Evolutionary conservation across 2,329 filamentous ascomycete species (phyloP).

Genomic region (Aspergillus sp.): DNA sequence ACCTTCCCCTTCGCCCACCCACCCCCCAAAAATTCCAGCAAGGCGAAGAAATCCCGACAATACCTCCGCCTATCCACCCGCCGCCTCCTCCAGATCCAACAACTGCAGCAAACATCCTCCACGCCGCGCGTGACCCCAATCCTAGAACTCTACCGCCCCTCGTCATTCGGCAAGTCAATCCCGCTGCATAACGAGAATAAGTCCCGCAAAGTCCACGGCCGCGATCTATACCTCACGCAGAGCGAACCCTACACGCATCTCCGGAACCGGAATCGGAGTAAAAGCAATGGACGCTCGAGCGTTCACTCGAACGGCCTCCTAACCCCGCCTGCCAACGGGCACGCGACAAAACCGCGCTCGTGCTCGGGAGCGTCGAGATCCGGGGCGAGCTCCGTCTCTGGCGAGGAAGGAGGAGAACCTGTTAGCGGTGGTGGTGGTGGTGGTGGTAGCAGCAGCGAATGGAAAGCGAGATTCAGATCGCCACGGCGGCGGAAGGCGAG

Average conservation of each 20-base stretch:
- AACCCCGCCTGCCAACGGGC: background rate
- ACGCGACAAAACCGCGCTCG: background rate
- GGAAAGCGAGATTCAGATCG: background rate
- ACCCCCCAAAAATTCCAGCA: slow-evolving; percentile 26
- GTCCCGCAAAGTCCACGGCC: slow-evolving; percentile 17
- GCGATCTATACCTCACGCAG: slow-evolving; percentile 31
- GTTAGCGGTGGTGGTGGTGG: background rate
- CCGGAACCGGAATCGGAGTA: background rate
- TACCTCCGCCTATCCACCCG: slow-evolving; percentile 28
- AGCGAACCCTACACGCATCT: slow-evolving; percentile 25
- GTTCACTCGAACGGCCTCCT: too few species aligned
- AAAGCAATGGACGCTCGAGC: background rate
- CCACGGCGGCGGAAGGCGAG: background rate
- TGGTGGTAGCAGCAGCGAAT: background rate
- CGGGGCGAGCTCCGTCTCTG: background rate
- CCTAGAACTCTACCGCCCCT: slow-evolving; percentile 32
- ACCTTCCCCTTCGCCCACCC: slow-evolving; percentile 33
- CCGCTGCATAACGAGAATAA: slow-evolving; percentile 2
- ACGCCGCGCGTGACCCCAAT: slow-evolving; percentile 28
- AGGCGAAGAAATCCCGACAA: background rate
- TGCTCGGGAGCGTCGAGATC: background rate
- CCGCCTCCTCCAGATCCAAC: slow-evolving; percentile 28
- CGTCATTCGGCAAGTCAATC: slow-evolving; percentile 24
- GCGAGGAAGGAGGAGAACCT: background rate
- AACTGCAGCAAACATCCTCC: slow-evolving; percentile 31